These are phyloP conservation scores for Zymoseptoria tritici DNA, from an alignment of 2,329 filamentous ascomycete species.

Conservation along the genomic window DNA sequence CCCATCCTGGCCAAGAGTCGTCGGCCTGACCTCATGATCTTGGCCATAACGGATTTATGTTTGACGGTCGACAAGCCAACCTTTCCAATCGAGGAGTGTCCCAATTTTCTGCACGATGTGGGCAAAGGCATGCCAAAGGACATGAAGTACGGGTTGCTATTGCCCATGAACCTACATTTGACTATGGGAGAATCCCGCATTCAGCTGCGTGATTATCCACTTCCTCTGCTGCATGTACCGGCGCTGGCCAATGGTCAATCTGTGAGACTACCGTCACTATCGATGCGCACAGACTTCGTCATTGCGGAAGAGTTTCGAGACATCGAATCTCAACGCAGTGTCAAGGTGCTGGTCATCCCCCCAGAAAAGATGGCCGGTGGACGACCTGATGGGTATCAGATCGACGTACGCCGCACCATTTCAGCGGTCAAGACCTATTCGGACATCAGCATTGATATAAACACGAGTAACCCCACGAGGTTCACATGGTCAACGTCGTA, in stretches of 20 bases:
- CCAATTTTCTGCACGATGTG: constrained; percentile 75
- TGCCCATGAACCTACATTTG: constrained; percentile 84
- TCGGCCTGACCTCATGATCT: constrained; percentile 73
- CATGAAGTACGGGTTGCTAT: constrained; percentile 80
- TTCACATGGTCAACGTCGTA: constrained; percentile 98
- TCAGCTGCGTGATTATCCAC: constrained; percentile 84
- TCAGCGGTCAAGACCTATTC: constrained; percentile 96
- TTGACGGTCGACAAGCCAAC: constrained; percentile 85
- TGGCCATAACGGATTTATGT: constrained; percentile 75
- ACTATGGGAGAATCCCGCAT: constrained; percentile 84
- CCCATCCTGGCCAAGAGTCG: constrained; percentile 78
- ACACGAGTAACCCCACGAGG: constrained; percentile 81
- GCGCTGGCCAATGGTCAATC: constrained; percentile 73
- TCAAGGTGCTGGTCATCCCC: constrained; percentile 78
- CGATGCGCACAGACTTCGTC: constrained; percentile 83
- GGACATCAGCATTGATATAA: constrained; percentile 84
- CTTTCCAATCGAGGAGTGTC: constrained; percentile 73
- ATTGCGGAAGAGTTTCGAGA: constrained; percentile 90
- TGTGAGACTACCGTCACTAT: constrained; percentile 69
- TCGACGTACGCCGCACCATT: constrained; percentile 84
- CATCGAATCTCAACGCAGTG: constrained; percentile 67
- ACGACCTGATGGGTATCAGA: constrained; percentile 61
- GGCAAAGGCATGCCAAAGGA: constrained; percentile 95
- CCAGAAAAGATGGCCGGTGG: constrained; percentile 52
- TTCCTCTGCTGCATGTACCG: constrained; percentile 86